Base-by-base conservation (phyloP, 345 rosid genomes). In the Gynandropsis gynandra region DNA sequence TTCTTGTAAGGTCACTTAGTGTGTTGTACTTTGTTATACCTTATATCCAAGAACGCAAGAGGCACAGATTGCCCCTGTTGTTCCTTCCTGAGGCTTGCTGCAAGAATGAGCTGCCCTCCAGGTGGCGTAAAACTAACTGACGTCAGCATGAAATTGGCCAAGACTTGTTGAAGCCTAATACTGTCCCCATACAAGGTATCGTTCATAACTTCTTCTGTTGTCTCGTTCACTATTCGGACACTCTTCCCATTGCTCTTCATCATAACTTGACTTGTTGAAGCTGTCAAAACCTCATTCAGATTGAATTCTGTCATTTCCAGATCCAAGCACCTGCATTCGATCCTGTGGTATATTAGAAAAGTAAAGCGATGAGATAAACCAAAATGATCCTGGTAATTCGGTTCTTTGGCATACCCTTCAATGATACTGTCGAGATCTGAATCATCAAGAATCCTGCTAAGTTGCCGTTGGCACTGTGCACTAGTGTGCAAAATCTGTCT, bases 361-460 rank as follows among this genome's bases (percentile, higher is more conserved):
- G 31, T 42, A 39, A 0, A 45, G 39, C 15, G 13, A 34, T 4
- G 0, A 0, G 17, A 13, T 13, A 0, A 37, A 41, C 42, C 8
- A 11, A 12, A 17, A 13, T n/a, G 31, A 44, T 0, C 14, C 39
- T 39, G 2, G 29, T 2, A 24, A 24, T 5, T 24, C 29, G 29
- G 29, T 24, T 24, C 15, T 29, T 4, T 7, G n/a, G 1, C 71
- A 34, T 83, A 83, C 96, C 96, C 96, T 12, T 84, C 92, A 59
- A 76, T 82, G 65, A 90, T 82, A 69, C 77, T 77, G 63, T 84
- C 82, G 18, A 87, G 82, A 73, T 87, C 95, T 0, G 96, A 74
- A 72, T 82, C 96, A 52, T 84, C 81, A 17, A 90, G 89, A 52
- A 90, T 58, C 81, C 75, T 87, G 73, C 73, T 69, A 21, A 90